Evolutionary conservation across 257 asterid species (phyloP), one percentile per base, ranked within the genome.

Genomic region (Verbascum thapsus): DNA sequence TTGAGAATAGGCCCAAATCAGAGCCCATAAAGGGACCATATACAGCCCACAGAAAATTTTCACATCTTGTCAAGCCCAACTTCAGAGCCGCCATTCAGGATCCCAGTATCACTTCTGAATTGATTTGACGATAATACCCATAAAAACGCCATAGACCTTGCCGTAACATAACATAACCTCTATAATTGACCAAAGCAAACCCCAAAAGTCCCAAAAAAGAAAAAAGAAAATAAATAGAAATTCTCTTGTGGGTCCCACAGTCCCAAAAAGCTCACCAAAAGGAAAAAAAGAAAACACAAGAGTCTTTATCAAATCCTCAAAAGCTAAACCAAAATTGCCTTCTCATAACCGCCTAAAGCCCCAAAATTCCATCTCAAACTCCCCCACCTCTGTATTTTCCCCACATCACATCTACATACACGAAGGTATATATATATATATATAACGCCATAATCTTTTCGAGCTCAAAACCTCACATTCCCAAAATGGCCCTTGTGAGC

Each of bases 401-500:
- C 61, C 66, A 8, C 65, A 43, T 52, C 64, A 13, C 59, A 23
- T 38, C 50, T 68, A 39, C 44, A 40, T 58, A 4, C 73, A 49
- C 8, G 32, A 13, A 44, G 37, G 48, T 40, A 26, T 19, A n/a
- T n/a, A n/a, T n/a, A n/a, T n/a, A n/a, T n/a, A 50, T 40, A 64
- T 26, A 26, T 26, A 47, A 8, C 37, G 23, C 22, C 15, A 5
- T 19, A 10, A 35, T 22, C 37, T 8, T 58, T 32, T 1, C 13
- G 3, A 48, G 39, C n/a, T 34, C 34, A 16, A 44, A 44, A 2
- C 6, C 37, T 59, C 11, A 6, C 64, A 16, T 68, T 30, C 53
- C 77, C 32, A 26, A 26, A 51, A 91, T 92, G 98, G 95, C 88
- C 48, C 76, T 86, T 16, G 70, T 80, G 34, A 72, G 64, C 77